Percentiles rank a stretch among this genome's conserved stretches.
Conservation (phyloP, 2,329 filamentous ascomycete species). For the Gaeumannomyces tritici region DNA sequence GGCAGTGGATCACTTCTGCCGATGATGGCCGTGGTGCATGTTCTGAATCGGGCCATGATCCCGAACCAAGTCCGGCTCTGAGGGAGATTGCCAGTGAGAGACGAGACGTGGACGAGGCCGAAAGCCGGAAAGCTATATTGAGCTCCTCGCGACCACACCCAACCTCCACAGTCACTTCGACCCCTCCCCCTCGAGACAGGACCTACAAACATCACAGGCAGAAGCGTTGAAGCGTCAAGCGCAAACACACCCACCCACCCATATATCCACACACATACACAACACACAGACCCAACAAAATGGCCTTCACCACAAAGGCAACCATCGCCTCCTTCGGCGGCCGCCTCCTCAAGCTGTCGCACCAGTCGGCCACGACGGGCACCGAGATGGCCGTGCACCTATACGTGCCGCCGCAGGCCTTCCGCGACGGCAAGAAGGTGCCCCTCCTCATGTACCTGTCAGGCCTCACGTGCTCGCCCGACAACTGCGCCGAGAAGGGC, state of each 20-base stretch:
- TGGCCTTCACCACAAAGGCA: slow-evolving; percentile 83
- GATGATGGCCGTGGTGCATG: background rate
- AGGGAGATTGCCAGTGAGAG: no score
- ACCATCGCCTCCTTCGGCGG: slow-evolving; percentile 89
- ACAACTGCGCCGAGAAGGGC: slow-evolving; percentile 73
- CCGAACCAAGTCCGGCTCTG: background rate
- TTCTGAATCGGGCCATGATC: background rate
- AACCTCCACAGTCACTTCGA: no score
- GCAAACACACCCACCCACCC: no score
- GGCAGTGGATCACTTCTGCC: background rate
- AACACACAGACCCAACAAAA: slow-evolving; percentile 29
- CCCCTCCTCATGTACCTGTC: slow-evolving; percentile 90
- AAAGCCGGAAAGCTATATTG: no score
- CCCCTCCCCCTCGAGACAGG: background rate
- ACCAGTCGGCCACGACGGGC: slow-evolving; percentile 67
- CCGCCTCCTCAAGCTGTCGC: slow-evolving; percentile 87
- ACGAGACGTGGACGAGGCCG: no score
- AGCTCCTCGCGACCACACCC: no score
- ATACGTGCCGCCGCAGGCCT: slow-evolving; percentile 71
- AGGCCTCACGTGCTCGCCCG: slow-evolving; percentile 87
- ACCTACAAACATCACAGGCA: background rate
- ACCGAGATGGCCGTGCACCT: slow-evolving; percentile 92
- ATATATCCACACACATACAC: background rate
- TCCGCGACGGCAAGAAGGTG: slow-evolving; percentile 42
- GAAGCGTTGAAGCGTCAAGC: no score